Conservation (phyloP, 108 stramenopile genomes). For the Pseudonitzschia delicatissima region DNA sequence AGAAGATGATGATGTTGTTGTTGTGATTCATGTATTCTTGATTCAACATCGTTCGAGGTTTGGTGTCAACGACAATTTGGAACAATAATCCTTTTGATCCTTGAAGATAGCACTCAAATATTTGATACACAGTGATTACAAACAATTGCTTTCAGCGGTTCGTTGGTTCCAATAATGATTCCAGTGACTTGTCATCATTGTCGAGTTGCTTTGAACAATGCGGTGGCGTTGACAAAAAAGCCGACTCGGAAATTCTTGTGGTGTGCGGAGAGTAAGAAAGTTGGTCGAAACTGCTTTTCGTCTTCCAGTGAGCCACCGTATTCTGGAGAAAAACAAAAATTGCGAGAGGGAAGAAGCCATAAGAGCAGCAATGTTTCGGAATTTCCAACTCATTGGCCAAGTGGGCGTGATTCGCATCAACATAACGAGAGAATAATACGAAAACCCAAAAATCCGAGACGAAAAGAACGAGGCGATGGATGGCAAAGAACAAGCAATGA, state of each 20-base stretch:
- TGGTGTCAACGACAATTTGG: no score
- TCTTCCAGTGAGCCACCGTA: neutral
- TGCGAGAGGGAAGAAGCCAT: neutral
- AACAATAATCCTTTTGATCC: no score
- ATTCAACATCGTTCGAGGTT: no score
- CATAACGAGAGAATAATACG: neutral
- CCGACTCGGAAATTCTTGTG: neutral
- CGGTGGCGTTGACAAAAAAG: neutral
- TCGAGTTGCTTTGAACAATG: neutral
- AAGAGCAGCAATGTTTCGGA: neutral
- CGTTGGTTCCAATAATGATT: neutral
- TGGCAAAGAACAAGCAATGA: neutral
- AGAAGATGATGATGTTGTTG: no score
- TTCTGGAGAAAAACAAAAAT: neutral
- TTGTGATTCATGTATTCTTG: no score
- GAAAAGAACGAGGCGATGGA: neutral
- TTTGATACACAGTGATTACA: neutral
- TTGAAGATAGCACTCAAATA: no score
- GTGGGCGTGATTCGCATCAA: constrained; percentile 4
- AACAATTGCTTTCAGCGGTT: neutral
- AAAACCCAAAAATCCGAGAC: neutral
- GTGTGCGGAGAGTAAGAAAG: neutral
- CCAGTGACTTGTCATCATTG: neutral
- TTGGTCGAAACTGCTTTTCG: neutral
- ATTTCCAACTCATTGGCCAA: neutral